A percentile compares a stretch with the other conserved stretches of the same genome.
These are phyloP conservation scores for Gigaspora rosea DNA, from an alignment of 192 early-diverging fungal species.

Conservation along the genomic window DNA sequence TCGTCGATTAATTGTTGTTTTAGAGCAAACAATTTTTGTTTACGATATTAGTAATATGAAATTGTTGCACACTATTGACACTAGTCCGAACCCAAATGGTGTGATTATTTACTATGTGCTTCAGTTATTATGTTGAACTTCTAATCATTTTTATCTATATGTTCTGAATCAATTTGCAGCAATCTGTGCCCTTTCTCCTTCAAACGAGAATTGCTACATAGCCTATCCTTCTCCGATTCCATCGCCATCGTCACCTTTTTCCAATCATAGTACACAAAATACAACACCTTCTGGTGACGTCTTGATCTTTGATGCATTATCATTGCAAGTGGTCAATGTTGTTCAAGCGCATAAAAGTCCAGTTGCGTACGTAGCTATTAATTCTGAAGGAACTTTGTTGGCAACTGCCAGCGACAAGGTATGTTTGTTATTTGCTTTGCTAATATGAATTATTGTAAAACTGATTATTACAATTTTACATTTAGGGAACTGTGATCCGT, in stretches of 20 bases:
- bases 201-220: slow-evolving; percentile 91
- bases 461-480: slow-evolving; percentile 13
- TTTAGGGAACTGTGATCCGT: slow-evolving; percentile 92
- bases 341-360: slow-evolving; percentile 95
- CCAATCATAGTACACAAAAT: slow-evolving; percentile 50
- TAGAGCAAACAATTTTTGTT: slow-evolving; percentile 95
- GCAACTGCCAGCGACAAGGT: slow-evolving; percentile 97
- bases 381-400: slow-evolving; percentile 87
- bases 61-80: slow-evolving; percentile 93
- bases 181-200: slow-evolving; percentile 89
- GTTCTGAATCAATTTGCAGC: slow-evolving; percentile 47
- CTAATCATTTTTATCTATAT: not conserved
- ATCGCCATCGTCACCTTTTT: slow-evolving; percentile 56
- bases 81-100: slow-evolving; percentile 88
- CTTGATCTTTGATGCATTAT: slow-evolving; percentile 89
- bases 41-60: slow-evolving; percentile 99
- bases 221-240: slow-evolving; percentile 87
- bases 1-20: slow-evolving; percentile 86
- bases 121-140: not conserved
- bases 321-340: slow-evolving; percentile 88
- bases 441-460: no score
- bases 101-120: not conserved
- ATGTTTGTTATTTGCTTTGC: no score
- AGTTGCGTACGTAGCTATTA: slow-evolving; percentile 83
- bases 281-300: slow-evolving; percentile 73